Evolutionary conservation across 257 asterid species (phyloP).

Genomic region (Echites panduratus): DNA sequence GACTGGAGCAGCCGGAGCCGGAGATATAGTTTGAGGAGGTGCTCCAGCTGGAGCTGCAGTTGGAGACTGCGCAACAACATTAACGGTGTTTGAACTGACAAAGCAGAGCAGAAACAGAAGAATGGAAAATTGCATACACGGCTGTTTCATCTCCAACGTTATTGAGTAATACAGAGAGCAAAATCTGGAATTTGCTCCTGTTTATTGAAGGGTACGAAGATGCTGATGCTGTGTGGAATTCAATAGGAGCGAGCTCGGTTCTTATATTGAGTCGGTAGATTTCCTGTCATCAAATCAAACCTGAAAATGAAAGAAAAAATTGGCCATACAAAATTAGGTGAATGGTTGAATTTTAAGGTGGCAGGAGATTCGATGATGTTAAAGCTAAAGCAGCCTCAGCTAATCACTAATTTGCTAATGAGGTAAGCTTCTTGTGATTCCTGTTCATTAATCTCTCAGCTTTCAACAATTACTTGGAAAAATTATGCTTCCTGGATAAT

Average conservation of each 20-base stretch:
- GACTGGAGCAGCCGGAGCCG: neutral
- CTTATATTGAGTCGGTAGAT: constrained; percentile 8
- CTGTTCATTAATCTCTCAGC: neutral
- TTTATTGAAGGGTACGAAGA: neutral
- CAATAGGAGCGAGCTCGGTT: constrained; percentile 10
- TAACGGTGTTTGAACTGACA: constrained; percentile 11
- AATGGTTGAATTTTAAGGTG: constrained; percentile 30
- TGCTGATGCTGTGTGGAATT: neutral
- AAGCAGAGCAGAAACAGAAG: constrained; percentile 22
- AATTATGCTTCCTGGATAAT: neutral
- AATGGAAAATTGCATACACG: constrained; percentile 5
- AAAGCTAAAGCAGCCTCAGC: neutral
- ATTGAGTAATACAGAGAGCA: neutral
- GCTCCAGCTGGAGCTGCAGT: constrained; percentile 24
- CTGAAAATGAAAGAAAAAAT: neutral
- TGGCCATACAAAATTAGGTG: constrained; percentile 10
- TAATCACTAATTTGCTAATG: neutral
- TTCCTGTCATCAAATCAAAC: neutral
- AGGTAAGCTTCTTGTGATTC: neutral
- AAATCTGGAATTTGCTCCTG: neutral
- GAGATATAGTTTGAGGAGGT: neutral
- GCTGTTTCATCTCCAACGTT: constrained; percentile 7
- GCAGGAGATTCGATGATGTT: constrained; percentile 29
- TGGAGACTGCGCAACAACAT: constrained; percentile 22
- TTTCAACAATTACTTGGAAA: neutral